phyloP scores from a whole-genome alignment of 306 rosid species.

The Dryas drummondii region DNA sequence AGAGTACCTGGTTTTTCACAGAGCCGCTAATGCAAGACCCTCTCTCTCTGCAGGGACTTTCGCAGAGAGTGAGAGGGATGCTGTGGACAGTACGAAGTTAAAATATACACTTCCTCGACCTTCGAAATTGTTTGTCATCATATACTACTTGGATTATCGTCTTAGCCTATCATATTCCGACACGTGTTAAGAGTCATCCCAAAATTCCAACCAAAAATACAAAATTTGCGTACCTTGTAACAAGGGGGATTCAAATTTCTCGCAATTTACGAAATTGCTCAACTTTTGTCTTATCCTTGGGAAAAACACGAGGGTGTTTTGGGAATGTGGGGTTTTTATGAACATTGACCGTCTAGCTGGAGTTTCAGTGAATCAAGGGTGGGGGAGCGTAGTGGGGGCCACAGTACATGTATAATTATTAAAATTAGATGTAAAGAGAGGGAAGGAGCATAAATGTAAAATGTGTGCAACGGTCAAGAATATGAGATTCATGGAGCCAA shows the following conservation, averaged over 20 bases:
- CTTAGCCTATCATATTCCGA: not conserved
- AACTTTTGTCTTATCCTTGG: no score
- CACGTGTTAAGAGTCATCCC: constrained; percentile 11
- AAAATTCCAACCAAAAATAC: not conserved
- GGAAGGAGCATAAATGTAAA: not conserved
- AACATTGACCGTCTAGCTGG: not conserved
- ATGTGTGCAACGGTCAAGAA: constrained; percentile 14
- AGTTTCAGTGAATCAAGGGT: constrained; percentile 8
- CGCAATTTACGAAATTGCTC: constrained; percentile 11
- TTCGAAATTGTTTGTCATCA: constrained; percentile 1
- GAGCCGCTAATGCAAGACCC: no score
- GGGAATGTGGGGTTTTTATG: not conserved
- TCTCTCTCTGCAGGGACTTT: no score
- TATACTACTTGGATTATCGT: not conserved
- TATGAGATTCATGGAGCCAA: not conserved
- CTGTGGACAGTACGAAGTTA: not conserved
- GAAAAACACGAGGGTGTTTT: not conserved
- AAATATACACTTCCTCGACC: not conserved
- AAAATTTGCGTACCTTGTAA: not conserved
- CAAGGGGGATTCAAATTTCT: not conserved
- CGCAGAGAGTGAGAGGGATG: not conserved
- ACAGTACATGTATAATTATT: not conserved
- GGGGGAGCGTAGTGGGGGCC: constrained; percentile 6
- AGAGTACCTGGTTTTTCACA: not conserved
- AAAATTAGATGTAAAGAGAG: not conserved